phyloP scores from a whole-genome alignment of 2,329 filamentous ascomycete genomes.

The Curvularia sp. region DNA sequence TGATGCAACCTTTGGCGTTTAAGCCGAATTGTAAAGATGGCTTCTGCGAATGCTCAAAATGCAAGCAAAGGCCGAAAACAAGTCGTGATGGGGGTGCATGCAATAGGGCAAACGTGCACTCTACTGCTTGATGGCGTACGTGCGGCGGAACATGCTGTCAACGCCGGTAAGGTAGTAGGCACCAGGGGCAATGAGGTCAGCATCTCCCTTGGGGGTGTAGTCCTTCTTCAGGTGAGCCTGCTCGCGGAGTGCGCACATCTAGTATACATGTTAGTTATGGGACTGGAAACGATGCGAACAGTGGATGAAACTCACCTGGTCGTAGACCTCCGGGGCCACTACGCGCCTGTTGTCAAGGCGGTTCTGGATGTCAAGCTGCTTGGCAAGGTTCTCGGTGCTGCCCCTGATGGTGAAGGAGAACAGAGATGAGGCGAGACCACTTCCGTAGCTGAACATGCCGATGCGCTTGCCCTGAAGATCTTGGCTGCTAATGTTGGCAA shows the following conservation, averaged over 20 bases:
- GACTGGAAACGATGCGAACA: constrained; percentile 22
- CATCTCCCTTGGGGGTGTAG: constrained; percentile 55
- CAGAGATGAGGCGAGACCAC: constrained; percentile 59
- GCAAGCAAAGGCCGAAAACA: constrained; percentile 38
- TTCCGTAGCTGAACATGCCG: constrained; percentile 61
- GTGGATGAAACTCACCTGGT: constrained; percentile 47
- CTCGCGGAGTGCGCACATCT: constrained; percentile 62
- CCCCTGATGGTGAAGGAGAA: constrained; percentile 59
- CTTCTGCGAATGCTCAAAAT: constrained; percentile 49
- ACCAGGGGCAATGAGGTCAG: constrained; percentile 55
- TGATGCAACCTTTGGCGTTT: constrained; percentile 34
- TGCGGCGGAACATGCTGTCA: constrained; percentile 60
- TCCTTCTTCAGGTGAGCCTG: constrained; percentile 59
- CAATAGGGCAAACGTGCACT: constrained; percentile 17
- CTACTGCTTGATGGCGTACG: constrained; percentile 59
- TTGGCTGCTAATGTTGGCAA: constrained; percentile 55
- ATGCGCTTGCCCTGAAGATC: constrained; percentile 59
- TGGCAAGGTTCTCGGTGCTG: constrained; percentile 54
- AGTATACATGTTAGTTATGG: constrained; percentile 33
- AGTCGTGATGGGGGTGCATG: constrained; percentile 17
- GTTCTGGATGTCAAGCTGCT: constrained; percentile 57
- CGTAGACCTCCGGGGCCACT: constrained; percentile 58
- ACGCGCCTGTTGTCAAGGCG: constrained; percentile 55
- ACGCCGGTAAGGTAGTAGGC: constrained; percentile 61
- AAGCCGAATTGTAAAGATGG: constrained; percentile 40